Conservation (phyloP, 108 stramenopile genomes). For the Conticribra guillardii region DNA sequence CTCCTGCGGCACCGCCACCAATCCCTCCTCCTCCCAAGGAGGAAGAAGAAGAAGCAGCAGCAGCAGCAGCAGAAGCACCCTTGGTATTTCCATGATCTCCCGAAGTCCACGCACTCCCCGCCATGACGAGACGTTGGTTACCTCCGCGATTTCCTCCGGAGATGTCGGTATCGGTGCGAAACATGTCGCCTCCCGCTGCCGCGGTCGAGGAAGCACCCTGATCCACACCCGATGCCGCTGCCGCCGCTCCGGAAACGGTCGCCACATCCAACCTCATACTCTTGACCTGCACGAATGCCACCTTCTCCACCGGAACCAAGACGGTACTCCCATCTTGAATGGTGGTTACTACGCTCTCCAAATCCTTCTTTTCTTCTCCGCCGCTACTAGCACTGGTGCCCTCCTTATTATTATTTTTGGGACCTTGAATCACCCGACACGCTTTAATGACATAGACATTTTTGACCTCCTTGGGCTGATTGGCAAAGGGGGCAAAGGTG, state of each 20-base stretch:
- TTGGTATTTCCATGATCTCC: background rate
- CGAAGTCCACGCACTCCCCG: constrained; percentile 80
- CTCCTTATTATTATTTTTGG: constrained; percentile 1
- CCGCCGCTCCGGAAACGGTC: background rate
- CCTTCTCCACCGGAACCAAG: constrained; percentile 57
- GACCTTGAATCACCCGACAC: constrained; percentile 34
- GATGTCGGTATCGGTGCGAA: constrained; percentile 78
- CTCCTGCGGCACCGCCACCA: constrained; percentile 8
- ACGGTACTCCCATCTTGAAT: constrained; percentile 65
- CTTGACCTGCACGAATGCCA: constrained; percentile 59
- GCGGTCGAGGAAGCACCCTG: background rate
- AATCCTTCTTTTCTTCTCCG: background rate
- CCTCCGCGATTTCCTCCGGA: constrained; percentile 45
- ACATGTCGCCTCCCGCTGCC: constrained; percentile 24
- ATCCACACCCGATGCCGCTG: too few relatives aligned
- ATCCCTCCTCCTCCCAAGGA: constrained; percentile 8
- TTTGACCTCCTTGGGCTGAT: constrained; percentile 35
- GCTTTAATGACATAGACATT: constrained; percentile 76
- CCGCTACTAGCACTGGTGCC: constrained; percentile 1
- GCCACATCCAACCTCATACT: constrained; percentile 54
- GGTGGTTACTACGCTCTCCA: background rate
- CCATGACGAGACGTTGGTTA: constrained; percentile 60
- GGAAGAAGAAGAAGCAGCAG: background rate
- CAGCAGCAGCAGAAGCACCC: background rate
- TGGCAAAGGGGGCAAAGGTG: constrained; percentile 70